Base-by-base conservation (phyloP, 441 rosid genomes). In the Eutrema salsugineum region DNA sequence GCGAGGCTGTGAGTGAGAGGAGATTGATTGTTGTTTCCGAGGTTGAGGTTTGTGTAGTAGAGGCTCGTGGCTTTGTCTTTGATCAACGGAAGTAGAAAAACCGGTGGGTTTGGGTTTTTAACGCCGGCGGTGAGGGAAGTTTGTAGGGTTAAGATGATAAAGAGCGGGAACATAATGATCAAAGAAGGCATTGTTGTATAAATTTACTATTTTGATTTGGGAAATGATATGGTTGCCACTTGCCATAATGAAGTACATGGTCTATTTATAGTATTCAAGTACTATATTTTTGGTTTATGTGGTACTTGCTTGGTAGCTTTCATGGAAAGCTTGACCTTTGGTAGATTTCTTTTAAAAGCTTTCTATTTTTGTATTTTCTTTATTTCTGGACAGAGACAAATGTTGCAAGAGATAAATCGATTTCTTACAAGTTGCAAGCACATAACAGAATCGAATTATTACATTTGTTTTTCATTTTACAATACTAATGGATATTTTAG, bases 31-130 rank as follows among this genome's bases (percentile, higher is more conserved):
- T 27, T 27, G n/a, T 60, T 46, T 43, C 82, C 79, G 16, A 68
- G 30, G 15, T 66, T 17, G 27, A 77, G 30, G 4, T 33, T 54
- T n/a, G 78, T 57, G 72, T 65, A 69, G 73, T 68, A 71, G 27
- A 66, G 78, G 36, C 6, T 63, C 14, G 68, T 53, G 7, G 24
- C 9, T 12, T 46, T 24, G 44, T 77, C 68, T 68, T 74, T 74
- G 11, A 9, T 40, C 15, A 80, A 5, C 10, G 79, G 79, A n/a
- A 72, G 65, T 9, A 78, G 14, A 22, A 66, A 27, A 54, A 66
- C 65, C 0, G 19, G 33, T 58, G n/a, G 38, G 50, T 10, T 63
- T 72, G 51, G 2, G 43, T 27, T 42, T 4, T 43, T 42, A 10
- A 43, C 33, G 17, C 17, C 19, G 8, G 24, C 1, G n/a, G n/a